Evolutionary conservation across 495 filamentous ascomycete species (phyloP).

Genomic region (Staphylotrichum longicolle): DNA sequence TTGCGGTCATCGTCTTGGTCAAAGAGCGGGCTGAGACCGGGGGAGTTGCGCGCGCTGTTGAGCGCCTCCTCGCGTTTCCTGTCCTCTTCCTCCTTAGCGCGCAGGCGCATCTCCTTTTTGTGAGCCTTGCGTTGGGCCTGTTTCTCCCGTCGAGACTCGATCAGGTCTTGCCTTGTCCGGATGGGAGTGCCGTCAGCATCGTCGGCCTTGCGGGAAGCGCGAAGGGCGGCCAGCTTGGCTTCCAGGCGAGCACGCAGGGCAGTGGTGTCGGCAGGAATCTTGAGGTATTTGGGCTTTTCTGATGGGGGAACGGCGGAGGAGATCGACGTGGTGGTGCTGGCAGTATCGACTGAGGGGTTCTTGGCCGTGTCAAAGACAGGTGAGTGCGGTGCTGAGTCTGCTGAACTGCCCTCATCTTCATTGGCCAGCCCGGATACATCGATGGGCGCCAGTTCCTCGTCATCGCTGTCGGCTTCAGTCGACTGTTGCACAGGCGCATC

Average conservation of each 20-base stretch:
- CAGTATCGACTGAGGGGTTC: conserved; percentile 39
- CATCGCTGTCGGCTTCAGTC: conserved; percentile 23
- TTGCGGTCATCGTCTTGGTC: conserved; percentile 46
- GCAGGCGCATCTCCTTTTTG: conserved; percentile 75
- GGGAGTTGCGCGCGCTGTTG: conserved; percentile 58
- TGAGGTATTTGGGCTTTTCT: conserved; percentile 53
- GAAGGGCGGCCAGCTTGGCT: conserved; percentile 76
- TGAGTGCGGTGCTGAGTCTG: conserved; percentile 57
- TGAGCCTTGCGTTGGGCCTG: conserved; percentile 78
- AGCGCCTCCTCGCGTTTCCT: conserved; percentile 66
- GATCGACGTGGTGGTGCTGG: conserved; percentile 68
- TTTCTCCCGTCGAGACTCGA: conserved; percentile 83
- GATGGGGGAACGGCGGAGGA: conserved; percentile 65
- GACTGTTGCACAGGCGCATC: conserved; percentile 22
- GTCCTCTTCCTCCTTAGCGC: conserved; percentile 74
- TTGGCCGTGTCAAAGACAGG: conserved; percentile 61
- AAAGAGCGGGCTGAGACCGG: conserved; percentile 65
- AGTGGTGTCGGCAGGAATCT: conserved; percentile 60
- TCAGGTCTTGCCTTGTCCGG: conserved; percentile 78
- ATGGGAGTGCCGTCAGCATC: conserved; percentile 74
- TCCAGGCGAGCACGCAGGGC: conserved; percentile 71
- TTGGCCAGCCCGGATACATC: conserved; percentile 47
- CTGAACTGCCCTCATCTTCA: conserved; percentile 46
- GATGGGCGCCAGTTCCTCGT: conserved; percentile 38
- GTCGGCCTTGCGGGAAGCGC: conserved; percentile 78